Base-by-base conservation (phyloP, 2,329 filamentous ascomycete genomes). In the Huntiella moniliformis region DNA sequence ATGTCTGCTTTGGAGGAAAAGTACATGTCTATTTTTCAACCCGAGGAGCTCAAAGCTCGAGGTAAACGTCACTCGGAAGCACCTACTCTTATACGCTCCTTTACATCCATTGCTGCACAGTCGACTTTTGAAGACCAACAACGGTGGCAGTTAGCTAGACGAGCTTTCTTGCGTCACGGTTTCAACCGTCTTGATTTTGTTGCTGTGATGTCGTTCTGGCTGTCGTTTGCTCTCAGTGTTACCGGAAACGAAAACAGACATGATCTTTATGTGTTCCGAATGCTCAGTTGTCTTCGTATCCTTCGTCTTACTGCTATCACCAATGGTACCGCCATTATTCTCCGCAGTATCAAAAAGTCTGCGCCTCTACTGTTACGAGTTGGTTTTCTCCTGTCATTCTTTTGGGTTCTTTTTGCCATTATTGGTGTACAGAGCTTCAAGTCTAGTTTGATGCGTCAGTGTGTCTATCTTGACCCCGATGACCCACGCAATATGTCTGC, bases 391-490 rank as follows among this genome's bases (percentile, higher is more conserved):
- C 86, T 98, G 53, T 74, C 82, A 11, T 98, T 98, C 63, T 98
- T 98, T 63, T 98, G 91, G 91, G 71, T 98, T 37, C 65, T 96
- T 8, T 98, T 98, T 63, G 91, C 86, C 34, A 95, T 98, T 51
- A 79, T 98, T 49, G 92, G 91, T 4, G 82, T 98, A 16, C 92
- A 98, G 59, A 94, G 83, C 61, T 98, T 98, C 66, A 88, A 88
- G 61, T 79, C 81, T 6, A 88, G 82, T 59, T 62, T 88, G 17
- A 74, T 73, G 53, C 79, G 83, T 41, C 78, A 77, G 51, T 91
- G 83, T 57, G 77, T 85, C 28, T 91, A 82, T 82, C 61, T 81
- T 43, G 78, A 84, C 52, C 77, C 78, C 4, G 51, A 56, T 4
- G 65, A 77, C 44, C 77, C 63, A 56, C 66, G 61, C 52, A 78